Conservation (phyloP, 1,284 basidiomycete species). For the Trichosporon sp. region DNA sequence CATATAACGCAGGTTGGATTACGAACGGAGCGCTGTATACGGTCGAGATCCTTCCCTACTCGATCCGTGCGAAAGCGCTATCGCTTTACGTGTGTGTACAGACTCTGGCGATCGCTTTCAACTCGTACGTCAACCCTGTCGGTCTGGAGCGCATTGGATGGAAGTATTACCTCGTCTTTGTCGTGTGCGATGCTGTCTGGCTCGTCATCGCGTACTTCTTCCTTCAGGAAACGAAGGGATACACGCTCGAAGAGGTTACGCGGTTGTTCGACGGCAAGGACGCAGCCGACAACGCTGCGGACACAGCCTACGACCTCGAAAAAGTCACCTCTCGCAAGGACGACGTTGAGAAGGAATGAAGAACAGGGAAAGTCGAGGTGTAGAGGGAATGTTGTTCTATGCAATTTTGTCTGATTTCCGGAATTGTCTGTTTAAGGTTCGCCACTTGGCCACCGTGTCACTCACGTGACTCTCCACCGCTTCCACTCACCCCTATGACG, state of each 20-base stretch:
- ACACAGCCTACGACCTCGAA: background rate
- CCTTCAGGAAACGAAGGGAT: constrained; percentile 36
- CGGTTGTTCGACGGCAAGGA: constrained; percentile 22
- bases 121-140: constrained; percentile 74
- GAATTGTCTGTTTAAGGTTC: no score
- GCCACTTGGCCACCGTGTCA: no score
- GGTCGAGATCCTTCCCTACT: constrained; percentile 30
- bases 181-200: background rate
- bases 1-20: constrained; percentile 48
- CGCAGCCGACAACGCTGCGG: background rate
- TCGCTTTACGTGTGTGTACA: constrained; percentile 10
- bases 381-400: no score
- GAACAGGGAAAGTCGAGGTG: background rate
- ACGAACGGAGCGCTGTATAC: constrained; percentile 21
- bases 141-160: constrained; percentile 51
- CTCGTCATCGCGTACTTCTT: constrained; percentile 20
- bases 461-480: no score
- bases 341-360: background rate
- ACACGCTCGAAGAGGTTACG: constrained; percentile 30
- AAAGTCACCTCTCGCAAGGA: background rate
- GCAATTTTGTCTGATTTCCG: no score
- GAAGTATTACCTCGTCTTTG: constrained; percentile 50
- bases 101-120: constrained; percentile 60
- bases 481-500: no score
- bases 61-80: constrained; percentile 26